Conservation (phyloP, 2,329 filamentous ascomycete genomes). For the Fusarium coffeatum region DNA sequence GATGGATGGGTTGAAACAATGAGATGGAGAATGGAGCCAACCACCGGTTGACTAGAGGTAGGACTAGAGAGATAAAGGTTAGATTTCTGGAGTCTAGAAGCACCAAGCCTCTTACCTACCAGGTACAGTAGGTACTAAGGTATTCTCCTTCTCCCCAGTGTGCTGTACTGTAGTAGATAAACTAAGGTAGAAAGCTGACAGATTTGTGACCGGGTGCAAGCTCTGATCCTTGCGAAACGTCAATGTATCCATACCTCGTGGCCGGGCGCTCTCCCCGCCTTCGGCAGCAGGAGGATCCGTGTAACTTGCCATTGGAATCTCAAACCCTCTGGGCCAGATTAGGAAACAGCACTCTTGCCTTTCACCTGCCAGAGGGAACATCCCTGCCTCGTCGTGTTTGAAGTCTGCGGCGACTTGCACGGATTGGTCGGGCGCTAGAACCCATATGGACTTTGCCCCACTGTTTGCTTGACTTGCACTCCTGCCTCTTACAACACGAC, state of each 20-base stretch:
- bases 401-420: slow-evolving; percentile 24
- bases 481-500: slow-evolving; percentile 46
- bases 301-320: slow-evolving; percentile 37
- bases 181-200: slow-evolving; percentile 7
- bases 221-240: slow-evolving; percentile 29
- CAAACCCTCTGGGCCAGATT: slow-evolving; percentile 23
- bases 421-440: slow-evolving; percentile 22
- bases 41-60: slow-evolving; percentile 12
- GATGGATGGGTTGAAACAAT: slow-evolving; percentile 33
- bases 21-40: slow-evolving; percentile 17
- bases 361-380: slow-evolving; percentile 5
- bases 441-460: slow-evolving; percentile 16
- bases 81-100: not conserved
- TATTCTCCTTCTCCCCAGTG: not conserved
- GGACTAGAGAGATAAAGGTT: not conserved
- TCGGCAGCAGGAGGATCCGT: slow-evolving; percentile 34
- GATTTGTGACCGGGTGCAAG: slow-evolving; percentile 29
- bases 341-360: slow-evolving; percentile 17
- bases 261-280: slow-evolving; percentile 25
- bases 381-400: slow-evolving; percentile 41
- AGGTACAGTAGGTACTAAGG: no score
- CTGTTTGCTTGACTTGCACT: slow-evolving; percentile 30
- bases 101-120: not conserved
- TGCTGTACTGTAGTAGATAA: not conserved
- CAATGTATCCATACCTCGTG: slow-evolving; percentile 24